Evolutionary conservation across 2,329 filamentous ascomycete genomes (phyloP).

Genomic region (Albifimbria verrucaria): DNA sequence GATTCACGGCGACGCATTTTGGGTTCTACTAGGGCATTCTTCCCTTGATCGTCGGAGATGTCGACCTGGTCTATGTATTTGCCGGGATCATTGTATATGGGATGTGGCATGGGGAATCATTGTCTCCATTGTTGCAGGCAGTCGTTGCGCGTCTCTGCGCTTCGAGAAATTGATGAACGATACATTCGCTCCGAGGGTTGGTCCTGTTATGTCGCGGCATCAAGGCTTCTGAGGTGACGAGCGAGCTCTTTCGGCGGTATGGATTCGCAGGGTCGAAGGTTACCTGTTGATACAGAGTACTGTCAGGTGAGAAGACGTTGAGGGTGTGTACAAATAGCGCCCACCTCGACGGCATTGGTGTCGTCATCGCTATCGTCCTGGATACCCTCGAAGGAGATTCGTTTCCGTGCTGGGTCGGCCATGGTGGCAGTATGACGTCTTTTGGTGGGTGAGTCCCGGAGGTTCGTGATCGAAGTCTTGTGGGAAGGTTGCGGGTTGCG

Average conservation of each 20-base stretch:
- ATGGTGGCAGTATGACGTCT: conserved; percentile 14
- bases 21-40: conserved; percentile 18
- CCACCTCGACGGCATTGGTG: conserved; percentile 47
- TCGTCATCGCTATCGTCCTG: conserved; percentile 47
- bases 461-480: neutral
- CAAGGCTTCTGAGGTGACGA: conserved; percentile 49
- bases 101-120: conserved; percentile 25
- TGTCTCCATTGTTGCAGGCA: conserved; percentile 20
- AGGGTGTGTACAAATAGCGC: conserved; percentile 3
- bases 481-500: neutral
- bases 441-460: neutral
- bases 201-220: conserved; percentile 24
- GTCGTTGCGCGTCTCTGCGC: conserved; percentile 41
- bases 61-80: conserved; percentile 12
- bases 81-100: conserved; percentile 5
- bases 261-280: conserved; percentile 59
- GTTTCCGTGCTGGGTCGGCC: conserved; percentile 16
- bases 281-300: conserved; percentile 39
- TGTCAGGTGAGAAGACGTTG: neutral
- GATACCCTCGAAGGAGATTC: conserved; percentile 28
- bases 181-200: conserved; percentile 50
- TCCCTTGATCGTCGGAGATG: conserved; percentile 10
- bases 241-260: conserved; percentile 64
- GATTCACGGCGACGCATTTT: conserved; percentile 16
- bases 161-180: conserved; percentile 64